A percentile compares a stretch with the other conserved stretches of the same genome.
phyloP scores from a whole-genome alignment of 306 rosid species.

The Begonia fuchsioides region DNA sequence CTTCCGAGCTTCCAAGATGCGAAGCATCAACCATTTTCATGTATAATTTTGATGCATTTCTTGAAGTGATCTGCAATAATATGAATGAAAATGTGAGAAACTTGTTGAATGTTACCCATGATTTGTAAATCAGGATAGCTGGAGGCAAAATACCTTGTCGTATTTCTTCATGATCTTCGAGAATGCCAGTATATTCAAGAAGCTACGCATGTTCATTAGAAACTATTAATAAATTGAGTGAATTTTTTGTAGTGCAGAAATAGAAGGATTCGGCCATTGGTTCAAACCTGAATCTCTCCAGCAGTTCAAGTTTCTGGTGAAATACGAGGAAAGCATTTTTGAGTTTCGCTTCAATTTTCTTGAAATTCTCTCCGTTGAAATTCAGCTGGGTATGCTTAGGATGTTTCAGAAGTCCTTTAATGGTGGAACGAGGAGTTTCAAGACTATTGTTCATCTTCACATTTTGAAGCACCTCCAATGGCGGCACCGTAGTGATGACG shows the following conservation, averaged over 20 bases:
- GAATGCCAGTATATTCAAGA: slow-evolving; percentile 51
- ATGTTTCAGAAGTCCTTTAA: slow-evolving; percentile 27
- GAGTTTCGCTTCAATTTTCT: slow-evolving; percentile 40
- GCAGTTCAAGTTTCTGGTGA: slow-evolving; percentile 43
- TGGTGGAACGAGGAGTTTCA: slow-evolving; percentile 42
- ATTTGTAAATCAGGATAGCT: background rate
- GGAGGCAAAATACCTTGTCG: slow-evolving; percentile 45
- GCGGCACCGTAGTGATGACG: background rate
- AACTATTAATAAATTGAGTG: slow-evolving; percentile 3
- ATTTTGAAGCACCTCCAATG: slow-evolving; percentile 15
- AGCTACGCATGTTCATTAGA: slow-evolving; percentile 24
- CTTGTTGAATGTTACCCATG: background rate
- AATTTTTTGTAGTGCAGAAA: background rate
- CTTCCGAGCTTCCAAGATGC: slow-evolving; percentile 50
- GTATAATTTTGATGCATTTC: background rate
- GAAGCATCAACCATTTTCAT: slow-evolving; percentile 44
- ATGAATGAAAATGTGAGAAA: background rate
- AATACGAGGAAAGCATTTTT: slow-evolving; percentile 39
- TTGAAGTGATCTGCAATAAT: background rate
- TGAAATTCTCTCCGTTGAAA: slow-evolving; percentile 39
- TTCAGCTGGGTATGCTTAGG: slow-evolving; percentile 17
- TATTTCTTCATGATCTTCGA: slow-evolving; percentile 78
- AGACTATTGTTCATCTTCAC: slow-evolving; percentile 40
- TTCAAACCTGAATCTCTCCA: slow-evolving; percentile 40
- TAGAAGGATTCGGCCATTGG: background rate